A percentile compares a stretch with the other conserved stretches of the same genome.
Conservation (phyloP, 148 eudicot species). For the Gaultheria prostrata region DNA sequence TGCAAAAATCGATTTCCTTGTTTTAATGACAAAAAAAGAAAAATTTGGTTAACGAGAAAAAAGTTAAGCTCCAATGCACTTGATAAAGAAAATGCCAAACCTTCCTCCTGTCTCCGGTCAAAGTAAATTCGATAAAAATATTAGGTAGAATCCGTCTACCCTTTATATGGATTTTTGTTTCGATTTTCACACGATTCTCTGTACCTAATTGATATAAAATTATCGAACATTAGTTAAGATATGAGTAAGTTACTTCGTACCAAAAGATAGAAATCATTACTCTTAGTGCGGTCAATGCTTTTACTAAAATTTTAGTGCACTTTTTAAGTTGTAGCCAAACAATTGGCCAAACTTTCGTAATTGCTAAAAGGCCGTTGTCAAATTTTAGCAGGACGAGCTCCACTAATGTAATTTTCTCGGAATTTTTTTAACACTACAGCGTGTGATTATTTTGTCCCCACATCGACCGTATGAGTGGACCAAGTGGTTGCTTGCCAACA, state of each 20-base stretch:
- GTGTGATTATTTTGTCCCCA: neutral
- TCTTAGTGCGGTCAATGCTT: neutral
- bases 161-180: no score
- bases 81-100: no score
- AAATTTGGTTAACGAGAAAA: neutral
- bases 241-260: neutral
- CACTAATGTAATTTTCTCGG: neutral
- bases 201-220: no score
- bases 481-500: no score
- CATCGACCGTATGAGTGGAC: neutral
- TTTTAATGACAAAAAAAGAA: neutral
- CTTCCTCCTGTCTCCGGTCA: neutral
- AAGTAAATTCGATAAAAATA: no score
- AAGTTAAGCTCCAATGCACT: no score
- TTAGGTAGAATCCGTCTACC: no score
- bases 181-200: no score
- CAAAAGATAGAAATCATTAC: neutral
- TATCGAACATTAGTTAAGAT: neutral
- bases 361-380: neutral
- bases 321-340: no score
- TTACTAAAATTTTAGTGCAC: neutral
- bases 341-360: neutral
- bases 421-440: no score
- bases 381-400: neutral
- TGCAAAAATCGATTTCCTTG: no score